phyloP scores from a whole-genome alignment of 768 basidiomycete genomes.

The Tulasnella sp. region DNA sequence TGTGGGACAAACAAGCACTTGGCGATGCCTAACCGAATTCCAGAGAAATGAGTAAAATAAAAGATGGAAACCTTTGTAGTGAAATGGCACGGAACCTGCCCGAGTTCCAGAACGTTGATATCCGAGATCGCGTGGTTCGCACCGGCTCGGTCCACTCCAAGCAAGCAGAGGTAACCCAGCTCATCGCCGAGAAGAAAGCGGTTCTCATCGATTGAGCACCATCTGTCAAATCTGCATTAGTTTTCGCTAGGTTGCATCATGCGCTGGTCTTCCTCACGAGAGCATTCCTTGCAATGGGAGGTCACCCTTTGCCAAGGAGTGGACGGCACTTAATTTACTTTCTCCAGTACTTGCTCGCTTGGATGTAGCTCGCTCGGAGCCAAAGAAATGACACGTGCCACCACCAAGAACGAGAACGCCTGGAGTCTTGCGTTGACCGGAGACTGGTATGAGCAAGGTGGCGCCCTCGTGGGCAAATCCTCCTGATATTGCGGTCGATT shows the following conservation, averaged over 20 bases:
- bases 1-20: slow-evolving; percentile 64
- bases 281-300: slow-evolving; percentile 21
- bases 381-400: slow-evolving; percentile 26
- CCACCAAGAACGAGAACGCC: slow-evolving; percentile 38
- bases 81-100: slow-evolving; percentile 53
- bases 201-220: slow-evolving; percentile 36
- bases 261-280: neutral
- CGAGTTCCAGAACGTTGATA: slow-evolving; percentile 55
- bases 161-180: slow-evolving; percentile 65
- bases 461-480: slow-evolving; percentile 30
- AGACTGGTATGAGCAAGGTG: slow-evolving; percentile 28
- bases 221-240: neutral
- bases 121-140: slow-evolving; percentile 42
- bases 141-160: slow-evolving; percentile 49
- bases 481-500: slow-evolving; percentile 10
- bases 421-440: neutral
- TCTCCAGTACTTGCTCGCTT: slow-evolving; percentile 52
- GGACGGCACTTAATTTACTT: neutral
- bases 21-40: slow-evolving; percentile 56
- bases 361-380: slow-evolving; percentile 13
- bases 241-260: neutral
- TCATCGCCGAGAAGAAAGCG: slow-evolving; percentile 64
- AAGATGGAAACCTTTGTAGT: neutral
- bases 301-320: slow-evolving; percentile 4
- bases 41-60: slow-evolving; percentile 21